Evolutionary conservation across 192 early-diverging fungal species (phyloP), one percentile per base, ranked within the genome.

Genomic region (Backusella circina): DNA sequence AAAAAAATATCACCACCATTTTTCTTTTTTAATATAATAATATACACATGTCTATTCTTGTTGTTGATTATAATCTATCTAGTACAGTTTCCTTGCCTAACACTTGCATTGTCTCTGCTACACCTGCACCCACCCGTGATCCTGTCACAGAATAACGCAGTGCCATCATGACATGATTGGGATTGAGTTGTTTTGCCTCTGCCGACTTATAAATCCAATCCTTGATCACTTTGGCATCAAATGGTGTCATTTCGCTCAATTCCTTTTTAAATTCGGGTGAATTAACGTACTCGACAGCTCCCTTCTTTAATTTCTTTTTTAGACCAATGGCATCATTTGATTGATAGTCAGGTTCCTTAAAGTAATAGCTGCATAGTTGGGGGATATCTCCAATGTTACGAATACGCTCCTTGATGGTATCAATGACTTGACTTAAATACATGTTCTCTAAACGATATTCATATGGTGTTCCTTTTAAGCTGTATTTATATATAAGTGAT

Each of bases 71-170:
- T 70, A 80, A 30, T 71, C 79, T 39, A 36, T 81, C 51, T 21
- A 86, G 31, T 23, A 79, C 80, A 61, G 77, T 79, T 2, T 76
- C 39, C 37, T 79, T 72, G 26, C 88, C 88, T 16, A 89, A 77
- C 3, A 82, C 80, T 73, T 83, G 67, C 64, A 89, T 82, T 0
- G 88, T 89, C 36, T 89, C 85, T 1, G 85, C 84, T 5, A 89
- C 84, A 31, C 86, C 85, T 13, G 88, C 88, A 16, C 88, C 88
- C 64, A 89, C 81, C 78, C 81, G 81, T 18, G 84, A 83, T 16
- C 91, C 93, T 6, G 93, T 93, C 2, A 93, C 83, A 3, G 84
- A 85, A 76, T 88, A 91, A 23, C 93, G 78, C 32, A 92, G 79
- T 26, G 86, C 85, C 78, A 90, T 87, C 91, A 91, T 88, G 3